Evolutionary conservation across 2,329 filamentous ascomycete species (phyloP).

Genomic region (Penicillium sp.): DNA sequence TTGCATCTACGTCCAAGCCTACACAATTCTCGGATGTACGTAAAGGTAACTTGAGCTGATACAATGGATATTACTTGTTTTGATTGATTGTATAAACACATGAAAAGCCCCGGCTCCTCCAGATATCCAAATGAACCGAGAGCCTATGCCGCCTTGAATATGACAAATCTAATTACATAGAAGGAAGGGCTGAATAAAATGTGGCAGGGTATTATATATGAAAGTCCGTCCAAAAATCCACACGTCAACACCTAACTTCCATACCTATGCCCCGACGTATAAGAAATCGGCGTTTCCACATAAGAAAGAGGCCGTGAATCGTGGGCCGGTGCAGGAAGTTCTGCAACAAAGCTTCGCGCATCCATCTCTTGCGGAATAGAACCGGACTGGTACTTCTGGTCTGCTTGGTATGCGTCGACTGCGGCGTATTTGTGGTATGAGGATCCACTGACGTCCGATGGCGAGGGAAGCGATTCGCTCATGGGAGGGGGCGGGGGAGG

Average conservation of each 20-base stretch:
- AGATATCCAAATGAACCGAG: neutral
- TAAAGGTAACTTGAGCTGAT: neutral
- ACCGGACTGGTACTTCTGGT: slow-evolving; percentile 12
- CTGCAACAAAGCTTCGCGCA: slow-evolving; percentile 11
- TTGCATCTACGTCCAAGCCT: neutral
- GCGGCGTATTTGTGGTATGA: slow-evolving; percentile 14
- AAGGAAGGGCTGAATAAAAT: neutral
- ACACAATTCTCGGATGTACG: neutral
- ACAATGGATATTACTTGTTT: neutral
- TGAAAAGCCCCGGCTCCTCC: neutral
- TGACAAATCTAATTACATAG: neutral
- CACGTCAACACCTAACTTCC: neutral
- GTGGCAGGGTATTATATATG: neutral
- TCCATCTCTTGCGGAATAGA: slow-evolving; percentile 16
- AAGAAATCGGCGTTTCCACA: neutral
- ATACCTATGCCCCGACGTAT: neutral
- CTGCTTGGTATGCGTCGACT: slow-evolving; percentile 14
- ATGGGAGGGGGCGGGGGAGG: neutral
- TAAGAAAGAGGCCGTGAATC: slow-evolving; percentile 1
- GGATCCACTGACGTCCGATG: slow-evolving; percentile 11
- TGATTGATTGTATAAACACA: neutral
- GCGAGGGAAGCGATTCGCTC: slow-evolving; percentile 4
- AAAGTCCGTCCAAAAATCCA: neutral
- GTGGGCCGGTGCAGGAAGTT: slow-evolving; percentile 9
- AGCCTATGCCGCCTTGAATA: neutral